Conservation (phyloP, 345 rosid genomes). For the Eucalyptus cloeziana region DNA sequence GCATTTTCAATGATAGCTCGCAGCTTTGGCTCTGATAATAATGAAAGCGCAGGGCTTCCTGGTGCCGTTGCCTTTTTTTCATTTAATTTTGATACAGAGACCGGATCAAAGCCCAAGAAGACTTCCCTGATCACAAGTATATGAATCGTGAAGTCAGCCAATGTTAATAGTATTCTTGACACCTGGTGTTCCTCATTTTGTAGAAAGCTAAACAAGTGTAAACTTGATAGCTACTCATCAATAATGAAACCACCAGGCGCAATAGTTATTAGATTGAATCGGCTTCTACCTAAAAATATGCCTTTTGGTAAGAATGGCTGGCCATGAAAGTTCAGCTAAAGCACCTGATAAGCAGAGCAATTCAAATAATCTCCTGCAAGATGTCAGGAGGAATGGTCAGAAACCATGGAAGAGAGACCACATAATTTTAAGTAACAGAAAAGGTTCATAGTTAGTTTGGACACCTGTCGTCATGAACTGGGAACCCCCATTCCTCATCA, state of each 20-base stretch:
- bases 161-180: neutral
- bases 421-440: neutral
- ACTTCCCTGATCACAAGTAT: conserved; percentile 41
- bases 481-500: conserved; percentile 94
- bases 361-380: conserved; percentile 72
- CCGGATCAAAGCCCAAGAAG: conserved; percentile 65
- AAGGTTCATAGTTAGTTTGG: neutral
- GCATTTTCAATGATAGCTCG: conserved; percentile 73
- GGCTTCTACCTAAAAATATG: conserved; percentile 49
- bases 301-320: conserved; percentile 64
- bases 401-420: neutral
- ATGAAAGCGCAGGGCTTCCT: conserved; percentile 43
- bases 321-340: conserved; percentile 80
- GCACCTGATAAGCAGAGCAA: conserved; percentile 77
- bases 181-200: neutral
- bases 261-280: neutral
- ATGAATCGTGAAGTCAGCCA: neutral
- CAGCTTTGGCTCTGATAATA: conserved; percentile 64
- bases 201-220: neutral
- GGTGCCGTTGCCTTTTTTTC: conserved; percentile 49
- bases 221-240: neutral
- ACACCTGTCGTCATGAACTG: conserved; percentile 74
- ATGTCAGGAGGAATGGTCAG: neutral
- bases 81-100: conserved; percentile 43
- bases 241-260: neutral